Percentiles rank a stretch among this genome's conserved stretches.
These are phyloP conservation scores for Backusella luteola DNA, from an alignment of 192 early-diverging fungal genomes.

Conservation along the genomic window DNA sequence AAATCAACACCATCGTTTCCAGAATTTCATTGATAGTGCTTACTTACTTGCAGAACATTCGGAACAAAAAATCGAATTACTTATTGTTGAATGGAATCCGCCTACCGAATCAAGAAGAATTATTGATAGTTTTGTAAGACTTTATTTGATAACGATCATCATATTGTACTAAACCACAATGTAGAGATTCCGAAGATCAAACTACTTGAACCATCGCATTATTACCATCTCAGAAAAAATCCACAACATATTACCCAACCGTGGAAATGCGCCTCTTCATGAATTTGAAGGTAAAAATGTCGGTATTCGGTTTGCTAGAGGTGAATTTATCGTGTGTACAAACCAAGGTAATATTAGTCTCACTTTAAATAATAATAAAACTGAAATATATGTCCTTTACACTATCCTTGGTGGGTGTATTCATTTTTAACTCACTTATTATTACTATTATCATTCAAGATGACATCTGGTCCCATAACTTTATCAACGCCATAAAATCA, in stretches of 20 bases:
- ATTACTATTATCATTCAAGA: conserved; percentile 11
- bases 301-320: conserved; percentile 33
- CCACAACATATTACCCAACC: conserved; percentile 24
- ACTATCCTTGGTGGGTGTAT: not conserved
- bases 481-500: conserved; percentile 29
- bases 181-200: conserved; percentile 28
- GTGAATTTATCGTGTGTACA: conserved; percentile 33
- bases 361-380: not conserved
- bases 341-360: conserved; percentile 30
- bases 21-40: conserved; percentile 33
- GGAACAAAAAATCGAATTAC: conserved; percentile 18
- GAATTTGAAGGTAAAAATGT: conserved; percentile 36
- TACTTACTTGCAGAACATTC: conserved; percentile 24
- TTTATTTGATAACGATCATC: not conserved
- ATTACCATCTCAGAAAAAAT: conserved; percentile 28
- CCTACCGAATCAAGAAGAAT: conserved; percentile 16
- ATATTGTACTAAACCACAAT: not conserved
- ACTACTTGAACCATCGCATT: conserved; percentile 28
- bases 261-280: conserved; percentile 24
- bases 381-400: not conserved
- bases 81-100: conserved; percentile 35
- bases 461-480: conserved; percentile 34
- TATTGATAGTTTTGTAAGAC: conserved; percentile 18
- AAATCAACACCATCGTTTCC: conserved; percentile 30
- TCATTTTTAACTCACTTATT: not conserved